These are phyloP conservation scores for Aspergillus pseudotamarii DNA, from an alignment of 2,329 filamentous ascomycete genomes.

Conservation along the genomic window DNA sequence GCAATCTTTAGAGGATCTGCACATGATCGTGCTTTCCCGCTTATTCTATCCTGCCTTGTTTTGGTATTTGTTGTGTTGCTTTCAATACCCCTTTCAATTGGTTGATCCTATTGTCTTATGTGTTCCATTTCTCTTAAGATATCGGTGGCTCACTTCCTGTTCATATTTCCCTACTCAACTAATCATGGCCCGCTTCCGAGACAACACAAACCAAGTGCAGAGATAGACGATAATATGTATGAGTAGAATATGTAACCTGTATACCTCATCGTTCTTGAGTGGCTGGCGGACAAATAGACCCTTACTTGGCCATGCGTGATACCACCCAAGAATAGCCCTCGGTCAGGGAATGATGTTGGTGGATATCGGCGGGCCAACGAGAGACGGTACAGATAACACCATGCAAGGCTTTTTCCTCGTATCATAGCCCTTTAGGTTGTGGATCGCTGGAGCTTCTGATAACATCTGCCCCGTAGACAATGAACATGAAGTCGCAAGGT, in stretches of 20 bases:
- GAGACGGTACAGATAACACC: conserved; percentile 8
- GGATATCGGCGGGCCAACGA: conserved; percentile 17
- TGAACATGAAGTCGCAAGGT: background rate
- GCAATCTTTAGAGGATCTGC: background rate
- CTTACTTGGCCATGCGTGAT: background rate
- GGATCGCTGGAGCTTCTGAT: background rate
- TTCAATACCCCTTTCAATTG: conserved; percentile 22
- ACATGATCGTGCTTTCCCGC: background rate
- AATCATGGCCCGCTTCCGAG: background rate
- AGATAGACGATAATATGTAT: background rate
- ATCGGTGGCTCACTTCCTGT: conserved; percentile 6
- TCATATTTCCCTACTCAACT: conserved; percentile 2
- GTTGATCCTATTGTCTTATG: conserved; percentile 12
- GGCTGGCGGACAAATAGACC: conserved; percentile 11
- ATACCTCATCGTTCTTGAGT: background rate
- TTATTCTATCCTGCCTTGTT: conserved; percentile 4
- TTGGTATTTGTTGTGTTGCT: conserved; percentile 8
- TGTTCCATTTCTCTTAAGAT: conserved; percentile 1
- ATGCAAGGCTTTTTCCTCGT: conserved; percentile 24
- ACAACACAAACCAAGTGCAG: background rate
- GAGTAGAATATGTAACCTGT: background rate
- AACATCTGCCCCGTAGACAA: too few relatives aligned
- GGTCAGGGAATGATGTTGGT: conserved; percentile 7
- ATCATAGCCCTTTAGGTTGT: conserved; percentile 13
- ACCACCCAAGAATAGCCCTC: background rate